A percentile compares a stretch with the other conserved stretches of the same genome.
Evolutionary conservation across 768 basidiomycete species (phyloP).

Genomic region (Sporobolomyces pararoseus): DNA sequence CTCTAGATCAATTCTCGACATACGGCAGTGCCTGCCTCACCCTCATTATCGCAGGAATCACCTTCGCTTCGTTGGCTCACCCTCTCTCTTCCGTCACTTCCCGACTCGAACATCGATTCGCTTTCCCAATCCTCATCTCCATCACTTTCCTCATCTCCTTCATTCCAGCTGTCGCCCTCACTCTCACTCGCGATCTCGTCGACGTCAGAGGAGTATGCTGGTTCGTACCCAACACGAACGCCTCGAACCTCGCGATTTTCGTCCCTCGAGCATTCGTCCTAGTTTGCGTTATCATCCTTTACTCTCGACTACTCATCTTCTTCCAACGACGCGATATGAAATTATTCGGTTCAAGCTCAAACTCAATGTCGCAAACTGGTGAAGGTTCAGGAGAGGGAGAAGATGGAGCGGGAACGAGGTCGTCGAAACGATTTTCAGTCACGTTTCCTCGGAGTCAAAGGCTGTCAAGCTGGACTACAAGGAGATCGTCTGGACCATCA

Average conservation of each 20-base stretch:
- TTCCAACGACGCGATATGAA: slow-evolving; percentile 29
- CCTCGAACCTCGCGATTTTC: slow-evolving; percentile 20
- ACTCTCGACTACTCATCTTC: slow-evolving; percentile 31
- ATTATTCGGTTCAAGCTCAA: slow-evolving; percentile 9
- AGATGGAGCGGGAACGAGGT: neutral
- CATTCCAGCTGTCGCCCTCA: slow-evolving; percentile 7
- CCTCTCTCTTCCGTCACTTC: slow-evolving; percentile 21
- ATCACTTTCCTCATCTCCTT: slow-evolving; percentile 9
- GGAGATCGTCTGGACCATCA: slow-evolving; percentile 4
- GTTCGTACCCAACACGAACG: slow-evolving; percentile 2
- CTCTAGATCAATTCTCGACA: slow-evolving; percentile 31
- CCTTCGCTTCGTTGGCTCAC: slow-evolving; percentile 24
- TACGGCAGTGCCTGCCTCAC: slow-evolving; percentile 29
- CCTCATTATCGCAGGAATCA: slow-evolving; percentile 22
- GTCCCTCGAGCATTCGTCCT: slow-evolving; percentile 27
- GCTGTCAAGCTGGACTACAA: slow-evolving; percentile 11
- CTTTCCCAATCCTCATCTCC: slow-evolving; percentile 4
- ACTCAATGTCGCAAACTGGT: slow-evolving; percentile 16
- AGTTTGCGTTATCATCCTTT: slow-evolving; percentile 30
- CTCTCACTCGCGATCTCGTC: neutral
- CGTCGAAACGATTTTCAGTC: slow-evolving; percentile 15
- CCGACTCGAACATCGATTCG: slow-evolving; percentile 5
- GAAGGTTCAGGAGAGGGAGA: neutral
- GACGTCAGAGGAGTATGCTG: slow-evolving; percentile 30
- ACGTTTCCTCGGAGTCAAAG: slow-evolving; percentile 7